Base-by-base conservation (phyloP, 1,139 yeast genomes). In the Suhomyces taliae region DNA sequence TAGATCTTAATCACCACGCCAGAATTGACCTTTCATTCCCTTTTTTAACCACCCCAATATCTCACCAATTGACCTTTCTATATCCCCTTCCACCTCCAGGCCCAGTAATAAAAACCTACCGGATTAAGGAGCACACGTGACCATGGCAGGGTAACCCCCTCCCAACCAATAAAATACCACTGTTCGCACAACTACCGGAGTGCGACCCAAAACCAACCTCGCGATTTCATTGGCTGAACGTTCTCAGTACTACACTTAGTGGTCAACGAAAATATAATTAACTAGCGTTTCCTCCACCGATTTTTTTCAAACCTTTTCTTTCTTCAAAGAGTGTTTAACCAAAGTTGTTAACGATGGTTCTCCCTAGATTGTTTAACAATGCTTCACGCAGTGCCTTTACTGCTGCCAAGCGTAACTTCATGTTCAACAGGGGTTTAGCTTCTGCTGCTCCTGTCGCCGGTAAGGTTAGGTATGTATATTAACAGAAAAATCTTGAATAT, bases 311-410 rank as follows among this genome's bases (percentile, higher is more conserved):
- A 36, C 46, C 44, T 46, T 46, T 46, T 42, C 44, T 43, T 39
- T 44, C 45, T 46, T 27, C 40, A 44, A 44, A 46, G 46, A 46
- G 49, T 43, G 49, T 46, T 46, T 42, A 41, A 53, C 64, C 62
- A 60, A 55, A 60, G 62, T 60, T 56, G 52, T 52, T 57, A 57
- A 60, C 65, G 64, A 83, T 83, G 88, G 87, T 82, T 77, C 79
- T 85, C 75, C 93, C 96, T 76, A 90, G 96, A 85, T 85, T 90
- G 78, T 85, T 87, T 78, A 87, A 90, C 80, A 81, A 90, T 73
- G 78, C 90, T 67, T 83, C 96, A 66, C 90, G 91, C 79, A 81
- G 87, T 73, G 96, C 96, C 68, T 82, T 86, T 76, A 83, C 84
- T 75, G 93, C 93, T 66, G 95, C 93, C 66, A 87, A 84, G 82